Conservation (phyloP, 2,329 filamentous ascomycete genomes). For the Teratosphaeria gauchensis region DNA sequence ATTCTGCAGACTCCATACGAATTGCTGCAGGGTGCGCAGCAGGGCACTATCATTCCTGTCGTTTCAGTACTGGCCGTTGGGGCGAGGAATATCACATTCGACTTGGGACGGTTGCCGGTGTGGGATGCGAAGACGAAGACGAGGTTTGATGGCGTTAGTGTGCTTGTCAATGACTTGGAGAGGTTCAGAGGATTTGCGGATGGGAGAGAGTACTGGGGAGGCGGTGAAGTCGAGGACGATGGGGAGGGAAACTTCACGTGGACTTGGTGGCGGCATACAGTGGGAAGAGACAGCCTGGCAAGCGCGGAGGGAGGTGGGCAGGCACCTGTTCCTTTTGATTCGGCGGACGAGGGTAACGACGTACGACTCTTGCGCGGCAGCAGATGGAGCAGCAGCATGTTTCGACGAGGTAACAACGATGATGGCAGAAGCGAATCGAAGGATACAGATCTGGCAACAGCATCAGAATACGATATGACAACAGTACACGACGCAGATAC, state of each 20-base stretch:
- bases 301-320: background rate
- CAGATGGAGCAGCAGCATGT: background rate
- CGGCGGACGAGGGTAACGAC: background rate
- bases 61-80: conserved; percentile 37
- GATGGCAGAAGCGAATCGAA: background rate
- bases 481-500: background rate
- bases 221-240: conserved; percentile 9
- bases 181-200: conserved; percentile 62
- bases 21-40: conserved; percentile 48
- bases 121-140: conserved; percentile 31
- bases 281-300: conserved; percentile 1
- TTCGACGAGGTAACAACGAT: background rate
- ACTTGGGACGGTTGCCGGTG: conserved; percentile 33
- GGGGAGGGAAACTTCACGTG: conserved; percentile 19
- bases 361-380: background rate
- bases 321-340: background rate
- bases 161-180: conserved; percentile 80
- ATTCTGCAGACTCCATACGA: conserved; percentile 73
- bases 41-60: conserved; percentile 50
- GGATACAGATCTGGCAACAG: conserved; percentile 28
- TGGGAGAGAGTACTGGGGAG: conserved; percentile 39
- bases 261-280: conserved; percentile 25
- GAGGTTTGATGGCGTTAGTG: conserved; percentile 62
- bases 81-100: conserved; percentile 56
- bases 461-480: background rate